phyloP scores from a whole-genome alignment of 208 protist genomes.

The Wallacemonas sp. region DNA sequence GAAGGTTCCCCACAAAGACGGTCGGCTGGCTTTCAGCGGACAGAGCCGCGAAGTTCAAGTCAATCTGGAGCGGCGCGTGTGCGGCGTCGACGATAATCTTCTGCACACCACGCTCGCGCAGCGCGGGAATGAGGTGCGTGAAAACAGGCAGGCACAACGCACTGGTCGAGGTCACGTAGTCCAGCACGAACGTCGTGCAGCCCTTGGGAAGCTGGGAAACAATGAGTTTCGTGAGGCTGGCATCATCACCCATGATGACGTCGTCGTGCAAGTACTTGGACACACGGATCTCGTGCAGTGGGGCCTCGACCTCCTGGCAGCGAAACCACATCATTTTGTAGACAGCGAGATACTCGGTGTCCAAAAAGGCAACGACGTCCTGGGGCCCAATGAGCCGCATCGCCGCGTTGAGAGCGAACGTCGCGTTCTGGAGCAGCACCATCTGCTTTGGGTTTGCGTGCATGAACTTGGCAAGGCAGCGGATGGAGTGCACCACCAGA shows the following conservation, averaged over 20 bases:
- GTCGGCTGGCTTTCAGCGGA: conserved; percentile 53
- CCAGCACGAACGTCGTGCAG: conserved; percentile 80
- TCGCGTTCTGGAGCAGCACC: conserved; percentile 91
- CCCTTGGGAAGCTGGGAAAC: conserved; percentile 56
- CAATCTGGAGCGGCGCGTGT: conserved; percentile 78
- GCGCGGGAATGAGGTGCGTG: conserved; percentile 75
- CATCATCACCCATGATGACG: conserved; percentile 69
- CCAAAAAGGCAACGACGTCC: conserved; percentile 81
- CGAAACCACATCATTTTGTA: conserved; percentile 91
- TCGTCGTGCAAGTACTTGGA: conserved; percentile 57
- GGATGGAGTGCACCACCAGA: conserved; percentile 81
- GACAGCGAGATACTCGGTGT: conserved; percentile 86
- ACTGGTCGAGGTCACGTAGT: conserved; percentile 89
- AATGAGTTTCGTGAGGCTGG: conserved; percentile 55
- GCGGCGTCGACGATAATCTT: conserved; percentile 92
- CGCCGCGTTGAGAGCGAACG: conserved; percentile 85
- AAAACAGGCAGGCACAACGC: conserved; percentile 82
- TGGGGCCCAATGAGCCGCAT: conserved; percentile 67
- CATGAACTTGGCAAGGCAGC: conserved; percentile 65
- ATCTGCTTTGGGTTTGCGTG: conserved; percentile 73
- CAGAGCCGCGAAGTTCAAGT: conserved; percentile 72
- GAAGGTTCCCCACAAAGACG: conserved; percentile 84
- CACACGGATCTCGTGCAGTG: conserved; percentile 67
- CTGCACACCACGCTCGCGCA: conserved; percentile 57
- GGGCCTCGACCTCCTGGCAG: conserved; percentile 70